These are phyloP conservation scores for Tephrocybe sp. DNA, from an alignment of 768 basidiomycete genomes.

Conservation along the genomic window DNA sequence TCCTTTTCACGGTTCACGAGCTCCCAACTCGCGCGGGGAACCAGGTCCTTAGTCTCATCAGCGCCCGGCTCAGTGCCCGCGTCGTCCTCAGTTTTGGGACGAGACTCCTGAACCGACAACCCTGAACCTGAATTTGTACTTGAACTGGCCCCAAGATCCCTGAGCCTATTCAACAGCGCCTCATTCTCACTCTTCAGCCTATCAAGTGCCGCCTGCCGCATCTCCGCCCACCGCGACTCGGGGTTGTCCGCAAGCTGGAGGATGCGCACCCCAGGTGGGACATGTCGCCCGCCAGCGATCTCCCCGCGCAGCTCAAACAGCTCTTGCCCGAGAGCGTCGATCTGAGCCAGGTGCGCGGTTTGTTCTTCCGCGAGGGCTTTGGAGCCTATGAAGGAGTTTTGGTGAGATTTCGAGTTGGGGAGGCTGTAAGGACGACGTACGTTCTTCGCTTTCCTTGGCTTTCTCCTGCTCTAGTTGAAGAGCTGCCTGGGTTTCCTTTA, in stretches of 20 bases:
- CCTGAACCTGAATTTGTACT: neutral
- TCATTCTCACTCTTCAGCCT: constrained; percentile 81
- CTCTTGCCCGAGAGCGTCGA: constrained; percentile 75
- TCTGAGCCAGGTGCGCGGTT: constrained; percentile 45
- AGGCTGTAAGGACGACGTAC: constrained; percentile 3
- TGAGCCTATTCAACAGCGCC: constrained; percentile 69
- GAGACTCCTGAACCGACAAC: too few relatives aligned
- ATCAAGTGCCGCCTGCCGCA: constrained; percentile 74
- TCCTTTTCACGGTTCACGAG: constrained; percentile 66
- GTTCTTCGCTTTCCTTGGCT: constrained; percentile 10
- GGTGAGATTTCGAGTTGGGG: neutral
- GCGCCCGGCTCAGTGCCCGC: too few relatives aligned
- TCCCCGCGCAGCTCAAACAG: constrained; percentile 78
- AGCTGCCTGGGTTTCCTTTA: constrained; percentile 1
- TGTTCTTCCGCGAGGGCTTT: constrained; percentile 34
- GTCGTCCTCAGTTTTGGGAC: too few relatives aligned
- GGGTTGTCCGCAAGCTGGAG: constrained; percentile 36
- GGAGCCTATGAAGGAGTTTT: constrained; percentile 36
- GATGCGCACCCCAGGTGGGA: constrained; percentile 16
- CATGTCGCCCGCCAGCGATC: constrained; percentile 71
- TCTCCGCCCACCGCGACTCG: constrained; percentile 76
- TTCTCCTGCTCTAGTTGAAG: constrained; percentile 9
- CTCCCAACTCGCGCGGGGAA: constrained; percentile 83
- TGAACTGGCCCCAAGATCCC: constrained; percentile 45
- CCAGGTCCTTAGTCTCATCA: constrained; percentile 45